Base-by-base conservation (phyloP, 441 rosid genomes). In the Gossypium schwendimanii region DNA sequence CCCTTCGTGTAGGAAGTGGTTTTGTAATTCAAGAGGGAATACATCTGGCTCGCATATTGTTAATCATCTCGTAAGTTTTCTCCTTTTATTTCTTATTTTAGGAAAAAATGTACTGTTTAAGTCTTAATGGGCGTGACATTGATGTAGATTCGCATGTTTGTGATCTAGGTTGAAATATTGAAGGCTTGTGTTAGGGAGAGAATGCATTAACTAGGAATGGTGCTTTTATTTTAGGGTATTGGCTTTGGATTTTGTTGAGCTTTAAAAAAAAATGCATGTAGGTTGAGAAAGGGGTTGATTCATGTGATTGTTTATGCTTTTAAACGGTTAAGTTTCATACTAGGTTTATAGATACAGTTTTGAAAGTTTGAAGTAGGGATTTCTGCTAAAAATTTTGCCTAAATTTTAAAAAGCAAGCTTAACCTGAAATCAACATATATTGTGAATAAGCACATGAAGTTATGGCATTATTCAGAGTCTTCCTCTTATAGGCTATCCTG, bases 11-110 rank as follows among this genome's bases (percentile, higher is more conserved):
- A 83, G 99, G 69, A 96, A 96, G 84, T 96, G 99, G 99, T 96
- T 96, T 77, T 96, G 99, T 76, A 96, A 96, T 83, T 96, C 99
- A 4, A 87, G 98, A 74, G 99, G 99, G 63, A 96, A 96, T 78
- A 96, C 99, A 17, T 96, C 98, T 0, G 99, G 98, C 47, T 96
- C 99, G 39, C 99, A 96, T 83, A 96, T 96, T 11, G 99, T 93
- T 67, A 93, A 96, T 83, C 99, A 93, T 75, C 82, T 93, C 87
- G 99, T 89, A 59, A 87, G 98, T 87, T 66, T 61, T 63, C 15
- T 24, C 47, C 0, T 18, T 55, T 67, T 20, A 18, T 44, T 54
- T 10, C 2, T 14, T 10, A 70, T 61, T 5, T 39, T 9, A 39
- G 45, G 12, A 2, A 11, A 45, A 5, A 6, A 11, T 2, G 14